Evolutionary conservation across 345 rosid genomes (phyloP).

Genomic region (Aegle marmelos): DNA sequence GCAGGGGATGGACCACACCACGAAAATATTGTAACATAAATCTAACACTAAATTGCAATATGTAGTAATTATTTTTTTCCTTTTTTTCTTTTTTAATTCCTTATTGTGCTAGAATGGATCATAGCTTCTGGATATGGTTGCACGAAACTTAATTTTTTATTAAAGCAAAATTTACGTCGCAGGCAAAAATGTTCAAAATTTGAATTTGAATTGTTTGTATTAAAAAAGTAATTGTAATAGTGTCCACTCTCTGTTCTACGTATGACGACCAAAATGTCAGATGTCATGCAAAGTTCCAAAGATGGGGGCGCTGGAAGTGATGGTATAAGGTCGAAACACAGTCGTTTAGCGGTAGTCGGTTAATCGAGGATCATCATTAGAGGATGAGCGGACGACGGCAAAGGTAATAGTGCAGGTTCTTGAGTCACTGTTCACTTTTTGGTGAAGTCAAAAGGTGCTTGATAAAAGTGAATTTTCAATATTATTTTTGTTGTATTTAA

Average conservation of each 20-base stretch:
- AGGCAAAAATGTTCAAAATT: too few species aligned
- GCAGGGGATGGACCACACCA: slow-evolving; percentile 10
- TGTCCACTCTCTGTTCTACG: neutral
- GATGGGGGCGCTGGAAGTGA: neutral
- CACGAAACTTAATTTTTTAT: too few species aligned
- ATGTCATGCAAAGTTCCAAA: neutral
- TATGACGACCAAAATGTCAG: neutral
- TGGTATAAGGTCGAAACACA: too few species aligned
- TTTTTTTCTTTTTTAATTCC: too few species aligned
- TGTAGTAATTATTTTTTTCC: too few species aligned
- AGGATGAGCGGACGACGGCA: neutral
- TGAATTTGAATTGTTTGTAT: neutral
- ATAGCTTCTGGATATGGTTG: neutral
- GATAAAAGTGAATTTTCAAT: too few species aligned
- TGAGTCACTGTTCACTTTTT: too few species aligned
- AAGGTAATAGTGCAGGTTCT: neutral
- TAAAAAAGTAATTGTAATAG: too few species aligned
- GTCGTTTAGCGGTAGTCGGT: too few species aligned
- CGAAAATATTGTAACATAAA: slow-evolving; percentile 9
- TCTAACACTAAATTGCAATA: neutral
- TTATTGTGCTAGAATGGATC: neutral
- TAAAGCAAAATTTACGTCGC: neutral
- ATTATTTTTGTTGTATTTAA: too few species aligned
- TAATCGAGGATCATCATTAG: too few species aligned
- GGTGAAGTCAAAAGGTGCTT: too few species aligned